Percentiles rank a stretch among this genome's conserved stretches.
Evolutionary conservation across 108 stramenopile species (phyloP).

Genomic region (Skeletonema costatum): DNA sequence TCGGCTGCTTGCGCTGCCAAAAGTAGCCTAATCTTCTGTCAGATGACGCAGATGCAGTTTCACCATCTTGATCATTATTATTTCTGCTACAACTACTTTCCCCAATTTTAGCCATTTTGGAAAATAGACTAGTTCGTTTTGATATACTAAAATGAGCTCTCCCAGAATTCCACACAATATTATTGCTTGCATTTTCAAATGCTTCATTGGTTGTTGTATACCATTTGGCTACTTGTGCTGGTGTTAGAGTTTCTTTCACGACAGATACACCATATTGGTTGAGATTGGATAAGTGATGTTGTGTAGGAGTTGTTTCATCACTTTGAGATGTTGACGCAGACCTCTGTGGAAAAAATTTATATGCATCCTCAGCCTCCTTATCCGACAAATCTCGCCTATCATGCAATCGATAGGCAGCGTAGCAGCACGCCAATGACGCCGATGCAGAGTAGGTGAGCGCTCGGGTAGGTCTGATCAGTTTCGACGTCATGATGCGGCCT

Average conservation of each 20-base stretch:
- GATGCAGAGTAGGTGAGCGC: not conserved
- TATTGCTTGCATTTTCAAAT: constrained; percentile 15
- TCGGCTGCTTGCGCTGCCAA: not conserved
- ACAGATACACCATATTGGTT: constrained; percentile 21
- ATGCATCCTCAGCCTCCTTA: constrained; percentile 9
- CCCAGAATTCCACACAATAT: constrained; percentile 36
- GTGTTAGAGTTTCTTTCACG: constrained; percentile 17
- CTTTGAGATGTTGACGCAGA: not conserved
- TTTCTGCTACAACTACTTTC: not conserved
- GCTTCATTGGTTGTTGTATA: constrained; percentile 17
- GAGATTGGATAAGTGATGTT: constrained; percentile 22
- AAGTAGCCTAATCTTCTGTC: not conserved
- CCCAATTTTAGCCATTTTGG: constrained; percentile 21
- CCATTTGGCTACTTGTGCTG: constrained; percentile 14
- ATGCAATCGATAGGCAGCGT: constrained; percentile 18
- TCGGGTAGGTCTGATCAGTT: not conserved
- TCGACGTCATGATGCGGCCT: too few relatives aligned
- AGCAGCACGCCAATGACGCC: constrained; percentile 5
- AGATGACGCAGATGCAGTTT: not conserved
- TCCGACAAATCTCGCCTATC: constrained; percentile 29
- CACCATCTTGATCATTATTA: not conserved
- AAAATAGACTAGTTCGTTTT: constrained; percentile 17
- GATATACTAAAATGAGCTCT: constrained; percentile 32
- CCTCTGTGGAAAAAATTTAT: not conserved
- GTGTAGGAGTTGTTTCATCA: not conserved